phyloP scores from a whole-genome alignment of 495 filamentous ascomycete genomes.

The Neurospora sp. region DNA sequence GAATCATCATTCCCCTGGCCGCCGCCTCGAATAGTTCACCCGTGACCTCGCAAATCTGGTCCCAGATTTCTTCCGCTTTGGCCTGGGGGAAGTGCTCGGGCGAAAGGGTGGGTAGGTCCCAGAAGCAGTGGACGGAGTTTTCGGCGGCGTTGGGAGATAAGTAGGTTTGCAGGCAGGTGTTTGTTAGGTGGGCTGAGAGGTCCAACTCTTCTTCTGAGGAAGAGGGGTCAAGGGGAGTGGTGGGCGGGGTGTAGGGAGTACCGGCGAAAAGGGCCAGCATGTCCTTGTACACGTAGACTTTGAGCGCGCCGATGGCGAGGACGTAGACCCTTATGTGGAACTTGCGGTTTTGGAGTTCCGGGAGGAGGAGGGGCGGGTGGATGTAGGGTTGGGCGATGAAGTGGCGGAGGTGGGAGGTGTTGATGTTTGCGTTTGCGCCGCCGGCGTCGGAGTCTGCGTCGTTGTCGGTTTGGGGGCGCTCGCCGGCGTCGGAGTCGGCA shows the following conservation, averaged over 20 bases:
- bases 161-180: slow-evolving; percentile 78
- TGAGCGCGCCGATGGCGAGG: slow-evolving; percentile 63
- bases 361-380: slow-evolving; percentile 72
- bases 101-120: slow-evolving; percentile 42
- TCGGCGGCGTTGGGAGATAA: slow-evolving; percentile 77
- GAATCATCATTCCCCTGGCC: slow-evolving; percentile 65
- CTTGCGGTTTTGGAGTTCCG: slow-evolving; percentile 54
- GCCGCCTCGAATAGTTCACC: slow-evolving; percentile 78
- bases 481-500: slow-evolving; percentile 14
- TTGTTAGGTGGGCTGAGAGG: slow-evolving; percentile 22
- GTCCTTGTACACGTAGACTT: slow-evolving; percentile 75
- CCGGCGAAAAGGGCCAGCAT: slow-evolving; percentile 92
- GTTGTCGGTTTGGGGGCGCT: too few relatives aligned
- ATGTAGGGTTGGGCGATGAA: slow-evolving; percentile 97
- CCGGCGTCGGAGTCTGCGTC: slow-evolving; percentile 11
- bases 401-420: slow-evolving; percentile 86
- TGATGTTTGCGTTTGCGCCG: slow-evolving; percentile 54
- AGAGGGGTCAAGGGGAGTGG: slow-evolving; percentile 4
- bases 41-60: slow-evolving; percentile 63
- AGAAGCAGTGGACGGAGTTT: slow-evolving; percentile 51
- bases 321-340: slow-evolving; percentile 95
- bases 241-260: slow-evolving; percentile 46
- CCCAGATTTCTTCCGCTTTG: slow-evolving; percentile 47
- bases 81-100: slow-evolving; percentile 24
- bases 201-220: background rate